phyloP scores from a whole-genome alignment of 2,329 filamentous ascomycete species.

The Alternaria angustiovoidea region DNA sequence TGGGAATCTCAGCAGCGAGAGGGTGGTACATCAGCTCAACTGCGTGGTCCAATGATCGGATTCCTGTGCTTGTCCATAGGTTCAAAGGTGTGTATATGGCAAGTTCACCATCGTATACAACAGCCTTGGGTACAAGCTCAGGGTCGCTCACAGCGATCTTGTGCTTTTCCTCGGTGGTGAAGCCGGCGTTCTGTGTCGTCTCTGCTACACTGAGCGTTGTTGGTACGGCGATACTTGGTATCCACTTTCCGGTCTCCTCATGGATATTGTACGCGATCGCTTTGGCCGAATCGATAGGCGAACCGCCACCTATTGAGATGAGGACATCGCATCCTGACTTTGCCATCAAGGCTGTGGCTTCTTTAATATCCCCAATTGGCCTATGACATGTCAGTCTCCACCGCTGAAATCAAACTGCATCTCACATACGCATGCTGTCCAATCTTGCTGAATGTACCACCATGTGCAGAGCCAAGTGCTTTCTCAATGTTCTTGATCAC shows the following conservation, averaged over 20 bases:
- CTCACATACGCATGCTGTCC: slow-evolving; percentile 61
- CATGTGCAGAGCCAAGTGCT: slow-evolving; percentile 57
- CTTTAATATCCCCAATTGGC: slow-evolving; percentile 46
- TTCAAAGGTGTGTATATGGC: slow-evolving; percentile 60
- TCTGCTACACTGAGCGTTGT: slow-evolving; percentile 61
- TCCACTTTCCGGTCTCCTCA: slow-evolving; percentile 48
- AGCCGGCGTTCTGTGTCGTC: slow-evolving; percentile 62
- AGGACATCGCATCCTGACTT: slow-evolving; percentile 48
- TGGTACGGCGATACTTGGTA: slow-evolving; percentile 50
- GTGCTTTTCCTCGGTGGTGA: slow-evolving; percentile 59
- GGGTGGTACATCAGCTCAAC: slow-evolving; percentile 65
- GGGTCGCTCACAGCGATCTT: slow-evolving; percentile 60
- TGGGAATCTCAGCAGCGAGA: slow-evolving; percentile 59
- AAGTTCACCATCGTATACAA: slow-evolving; percentile 63
- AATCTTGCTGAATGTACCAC: slow-evolving; percentile 64
- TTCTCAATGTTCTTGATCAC: slow-evolving; percentile 63
- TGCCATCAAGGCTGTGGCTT: slow-evolving; percentile 46
- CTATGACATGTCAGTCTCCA: slow-evolving; percentile 28
- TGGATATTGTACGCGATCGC: slow-evolving; percentile 51
- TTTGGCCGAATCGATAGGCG: slow-evolving; percentile 60
- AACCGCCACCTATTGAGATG: slow-evolving; percentile 56
- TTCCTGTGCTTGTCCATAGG: slow-evolving; percentile 62
- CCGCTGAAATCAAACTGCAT: neutral
- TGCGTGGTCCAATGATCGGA: slow-evolving; percentile 64
- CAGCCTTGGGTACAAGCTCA: slow-evolving; percentile 54